These are phyloP conservation scores for Ophiocordyceps sinensis DNA, from an alignment of 2,329 filamentous ascomycete species.

Conservation along the genomic window DNA sequence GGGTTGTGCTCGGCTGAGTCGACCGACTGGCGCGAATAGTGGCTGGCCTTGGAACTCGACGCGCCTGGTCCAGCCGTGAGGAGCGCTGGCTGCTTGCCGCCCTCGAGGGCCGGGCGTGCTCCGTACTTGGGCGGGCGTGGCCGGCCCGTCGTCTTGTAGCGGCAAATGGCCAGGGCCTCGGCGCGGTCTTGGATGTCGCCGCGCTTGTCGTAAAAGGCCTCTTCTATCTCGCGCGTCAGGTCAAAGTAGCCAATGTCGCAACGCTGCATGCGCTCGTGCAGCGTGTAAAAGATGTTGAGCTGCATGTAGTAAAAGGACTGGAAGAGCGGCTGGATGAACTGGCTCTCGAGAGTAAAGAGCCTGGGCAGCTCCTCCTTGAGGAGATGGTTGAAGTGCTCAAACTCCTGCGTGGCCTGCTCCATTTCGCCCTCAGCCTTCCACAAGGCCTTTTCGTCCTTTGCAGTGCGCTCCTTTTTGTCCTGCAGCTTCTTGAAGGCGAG, in stretches of 20 bases:
- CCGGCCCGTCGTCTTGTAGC: slow-evolving; percentile 79
- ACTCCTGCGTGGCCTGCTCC: slow-evolving; percentile 86
- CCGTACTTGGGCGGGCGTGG: slow-evolving; percentile 45
- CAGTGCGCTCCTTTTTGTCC: slow-evolving; percentile 90
- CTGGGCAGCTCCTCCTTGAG: slow-evolving; percentile 92
- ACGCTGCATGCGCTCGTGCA: slow-evolving; percentile 95
- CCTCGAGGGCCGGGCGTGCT: slow-evolving; percentile 37
- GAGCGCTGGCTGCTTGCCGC: slow-evolving; percentile 31
- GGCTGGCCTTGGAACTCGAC: slow-evolving; percentile 15
- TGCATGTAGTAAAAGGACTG: slow-evolving; percentile 99
- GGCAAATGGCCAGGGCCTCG: slow-evolving; percentile 74
- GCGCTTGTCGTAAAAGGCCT: slow-evolving; percentile 78
- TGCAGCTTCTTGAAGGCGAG: slow-evolving; percentile 80
- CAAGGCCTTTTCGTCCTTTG: slow-evolving; percentile 95
- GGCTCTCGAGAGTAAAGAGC: slow-evolving; percentile 74
- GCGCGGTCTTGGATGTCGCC: slow-evolving; percentile 73
- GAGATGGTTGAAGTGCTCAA: slow-evolving; percentile 94
- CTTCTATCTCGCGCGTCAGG: slow-evolving; percentile 77
- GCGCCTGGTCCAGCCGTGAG: slow-evolving; percentile 30
- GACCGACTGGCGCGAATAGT: slow-evolving; percentile 18
- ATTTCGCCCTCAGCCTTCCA: slow-evolving; percentile 91
- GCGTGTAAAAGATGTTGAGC: slow-evolving; percentile 95
- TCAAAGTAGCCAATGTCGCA: slow-evolving; percentile 98
- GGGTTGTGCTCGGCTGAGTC: slow-evolving; percentile 38
- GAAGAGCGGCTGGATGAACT: slow-evolving; percentile 95